Base-by-base conservation (phyloP, 176 grass and related monocot species). In the Poa pratensis region DNA sequence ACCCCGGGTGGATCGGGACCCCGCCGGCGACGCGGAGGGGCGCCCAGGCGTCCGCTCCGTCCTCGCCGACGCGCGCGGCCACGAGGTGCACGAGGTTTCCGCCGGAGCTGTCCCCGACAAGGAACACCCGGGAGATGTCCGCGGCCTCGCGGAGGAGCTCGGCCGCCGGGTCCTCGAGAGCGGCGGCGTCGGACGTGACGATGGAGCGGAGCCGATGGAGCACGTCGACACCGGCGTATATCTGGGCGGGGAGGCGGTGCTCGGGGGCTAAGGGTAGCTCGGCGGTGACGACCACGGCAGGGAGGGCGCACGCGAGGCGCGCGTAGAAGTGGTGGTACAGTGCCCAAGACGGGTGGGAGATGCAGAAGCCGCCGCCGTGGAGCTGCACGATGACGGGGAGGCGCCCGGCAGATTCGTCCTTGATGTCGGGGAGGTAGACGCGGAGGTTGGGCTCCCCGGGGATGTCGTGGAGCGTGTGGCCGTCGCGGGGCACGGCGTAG, bases 241-340 rank as follows among this genome's bases (percentile, higher is more conserved):
- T 78, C 1, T 89, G 86, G 2, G 90, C 89, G 0, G 94, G 92
- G 6, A 97, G 63, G 27, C 94, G 94, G 16, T 68, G 84, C 90
- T 92, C 92, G 0, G 92, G 94, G 5, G 94, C 94, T 9, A 94
- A 88, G 6, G 91, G 94, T 16, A 97, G 91, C 75, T 93, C 85
- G 18, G 90, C 70, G 10, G 94, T 83, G 85, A 97, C 65, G 0
- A 97, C 89, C 3, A 66, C 82, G 45, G 94, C 89, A 0, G 87
- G 87, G 40, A 90, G 13, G 62, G 89, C 68, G 61, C 78, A 66
- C 0, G 94, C 91, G 22, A 97, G 78, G 57, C 89, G 85, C 20
- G 91, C 79, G 74, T 97, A 97, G 30, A 97, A 97, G 37, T 94
- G 91, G 79, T 97, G 87, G 94, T 94, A 97, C 86, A 97, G 85